Evolutionary conservation across 2,329 filamentous ascomycete genomes (phyloP).

Genomic region (Fusarium nanum): DNA sequence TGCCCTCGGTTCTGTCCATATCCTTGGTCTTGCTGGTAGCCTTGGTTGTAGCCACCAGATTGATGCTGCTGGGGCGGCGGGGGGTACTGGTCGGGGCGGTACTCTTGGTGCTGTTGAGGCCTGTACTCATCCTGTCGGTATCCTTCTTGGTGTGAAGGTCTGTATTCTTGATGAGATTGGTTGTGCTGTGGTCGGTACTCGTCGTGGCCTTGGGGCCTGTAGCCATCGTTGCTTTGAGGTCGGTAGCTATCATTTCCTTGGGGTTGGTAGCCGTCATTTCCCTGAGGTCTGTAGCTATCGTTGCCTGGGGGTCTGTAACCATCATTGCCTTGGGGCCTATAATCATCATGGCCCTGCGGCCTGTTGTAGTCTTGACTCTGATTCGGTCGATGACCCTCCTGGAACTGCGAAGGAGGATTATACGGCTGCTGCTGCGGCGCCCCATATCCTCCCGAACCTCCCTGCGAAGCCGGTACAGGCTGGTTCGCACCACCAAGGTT

Average conservation of each 20-base stretch:
- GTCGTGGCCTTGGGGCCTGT: slow-evolving; percentile 16
- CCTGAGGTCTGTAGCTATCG: slow-evolving; percentile 1
- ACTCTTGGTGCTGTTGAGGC: slow-evolving; percentile 37
- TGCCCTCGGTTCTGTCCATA: slow-evolving; percentile 16
- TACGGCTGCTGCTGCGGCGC: slow-evolving; percentile 36
- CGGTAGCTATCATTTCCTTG: slow-evolving; percentile 3
- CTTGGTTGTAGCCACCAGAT: slow-evolving; percentile 38
- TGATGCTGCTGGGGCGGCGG: slow-evolving; percentile 29
- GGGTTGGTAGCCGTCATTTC: slow-evolving; percentile 9
- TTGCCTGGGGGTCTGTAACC: slow-evolving; percentile 2
- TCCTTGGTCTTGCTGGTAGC: slow-evolving; percentile 14
- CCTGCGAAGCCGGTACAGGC: slow-evolving; percentile 39
- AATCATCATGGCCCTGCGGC: slow-evolving; percentile 26
- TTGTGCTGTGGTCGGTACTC: slow-evolving; percentile 15
- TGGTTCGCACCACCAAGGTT: slow-evolving; percentile 51
- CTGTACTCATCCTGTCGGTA: slow-evolving; percentile 24
- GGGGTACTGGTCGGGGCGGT: slow-evolving; percentile 42
- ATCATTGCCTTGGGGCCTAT: slow-evolving; percentile 4
- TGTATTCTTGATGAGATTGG: slow-evolving; percentile 18
- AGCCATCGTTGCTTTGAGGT: neutral
- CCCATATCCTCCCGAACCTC: slow-evolving; percentile 31
- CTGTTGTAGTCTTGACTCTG: slow-evolving; percentile 5
- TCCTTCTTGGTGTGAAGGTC: slow-evolving; percentile 12
- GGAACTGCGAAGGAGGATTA: slow-evolving; percentile 42
- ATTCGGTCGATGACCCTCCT: slow-evolving; percentile 36